phyloP scores from a whole-genome alignment of 2,329 filamentous ascomycete genomes.

The Pseudocercospora pini-densiflorae region DNA sequence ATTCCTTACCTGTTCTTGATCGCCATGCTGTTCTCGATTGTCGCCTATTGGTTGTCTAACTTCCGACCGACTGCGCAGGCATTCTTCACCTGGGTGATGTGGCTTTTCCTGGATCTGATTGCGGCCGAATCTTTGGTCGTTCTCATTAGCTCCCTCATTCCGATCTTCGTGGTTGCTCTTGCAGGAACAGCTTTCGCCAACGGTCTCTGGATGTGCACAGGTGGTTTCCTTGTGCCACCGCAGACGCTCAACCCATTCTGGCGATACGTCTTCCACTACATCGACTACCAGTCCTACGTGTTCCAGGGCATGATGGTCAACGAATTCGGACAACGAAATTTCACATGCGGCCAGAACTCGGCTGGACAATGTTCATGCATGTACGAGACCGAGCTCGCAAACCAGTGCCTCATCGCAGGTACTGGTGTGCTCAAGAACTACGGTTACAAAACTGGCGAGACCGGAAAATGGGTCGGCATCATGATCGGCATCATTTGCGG shows the following conservation, averaged over 20 bases:
- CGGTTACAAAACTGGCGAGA: constrained; percentile 67
- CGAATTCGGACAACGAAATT: constrained; percentile 70
- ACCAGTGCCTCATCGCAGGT: constrained; percentile 72
- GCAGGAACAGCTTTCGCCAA: constrained; percentile 82
- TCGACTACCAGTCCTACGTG: constrained; percentile 82
- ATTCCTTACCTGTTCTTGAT: constrained; percentile 80
- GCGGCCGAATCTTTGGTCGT: constrained; percentile 83
- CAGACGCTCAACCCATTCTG: constrained; percentile 77
- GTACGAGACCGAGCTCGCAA: constrained; percentile 66
- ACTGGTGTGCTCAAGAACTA: constrained; percentile 71
- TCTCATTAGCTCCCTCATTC: constrained; percentile 70
- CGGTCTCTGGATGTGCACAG: constrained; percentile 84
- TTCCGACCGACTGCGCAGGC: constrained; percentile 67
- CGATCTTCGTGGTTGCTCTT: constrained; percentile 77
- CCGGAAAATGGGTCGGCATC: constrained; percentile 75
- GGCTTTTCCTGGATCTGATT: constrained; percentile 82
- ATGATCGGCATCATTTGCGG: constrained; percentile 75
- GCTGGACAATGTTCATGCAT: constrained; percentile 67
- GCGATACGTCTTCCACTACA: constrained; percentile 84
- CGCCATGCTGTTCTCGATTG: constrained; percentile 71
- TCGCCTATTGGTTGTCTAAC: constrained; percentile 79
- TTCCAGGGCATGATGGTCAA: constrained; percentile 93
- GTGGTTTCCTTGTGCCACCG: constrained; percentile 77
- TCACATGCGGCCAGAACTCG: constrained; percentile 56
- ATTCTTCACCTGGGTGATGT: constrained; percentile 80